These are phyloP conservation scores for Heterococcus sp. DNA, from an alignment of 108 stramenopile genomes.

Conservation along the genomic window DNA sequence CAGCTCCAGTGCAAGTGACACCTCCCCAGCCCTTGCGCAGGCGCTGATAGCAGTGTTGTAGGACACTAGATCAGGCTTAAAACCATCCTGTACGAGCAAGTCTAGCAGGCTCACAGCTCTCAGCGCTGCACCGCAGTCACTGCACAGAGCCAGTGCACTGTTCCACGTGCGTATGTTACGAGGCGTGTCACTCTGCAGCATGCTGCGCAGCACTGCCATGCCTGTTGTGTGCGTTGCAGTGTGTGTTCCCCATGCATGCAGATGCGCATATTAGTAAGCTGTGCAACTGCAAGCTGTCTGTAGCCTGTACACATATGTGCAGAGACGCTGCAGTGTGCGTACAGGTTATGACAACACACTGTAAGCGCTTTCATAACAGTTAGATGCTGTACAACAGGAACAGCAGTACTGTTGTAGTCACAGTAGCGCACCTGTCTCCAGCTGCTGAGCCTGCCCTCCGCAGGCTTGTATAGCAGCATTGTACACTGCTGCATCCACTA, in stretches of 20 bases:
- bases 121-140: slow-evolving; percentile 11
- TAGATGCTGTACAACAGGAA: too few relatives aligned
- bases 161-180: slow-evolving; percentile 21
- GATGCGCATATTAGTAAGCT: neutral
- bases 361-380: too few relatives aligned
- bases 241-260: neutral
- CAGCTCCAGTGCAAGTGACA: neutral
- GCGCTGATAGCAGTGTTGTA: slow-evolving; percentile 44
- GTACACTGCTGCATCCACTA: slow-evolving; percentile 11
- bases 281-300: neutral
- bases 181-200: neutral
- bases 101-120: slow-evolving; percentile 33
- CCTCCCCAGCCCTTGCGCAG: slow-evolving; percentile 18
- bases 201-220: slow-evolving; percentile 7
- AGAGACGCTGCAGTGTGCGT: neutral
- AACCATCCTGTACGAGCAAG: slow-evolving; percentile 19
- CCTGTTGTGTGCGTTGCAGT: slow-evolving; percentile 12
- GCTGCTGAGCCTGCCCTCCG: neutral
- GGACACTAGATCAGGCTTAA: slow-evolving; percentile 26
- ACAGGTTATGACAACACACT: neutral
- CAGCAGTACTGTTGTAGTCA: too few relatives aligned
- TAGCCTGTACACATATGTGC: neutral
- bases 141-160: slow-evolving; percentile 35
- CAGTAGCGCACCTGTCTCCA: too few relatives aligned
- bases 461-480: slow-evolving; percentile 27